These are phyloP conservation scores for Yamadazyma buinensis DNA, from an alignment of 1,139 yeast genomes.

Conservation along the genomic window DNA sequence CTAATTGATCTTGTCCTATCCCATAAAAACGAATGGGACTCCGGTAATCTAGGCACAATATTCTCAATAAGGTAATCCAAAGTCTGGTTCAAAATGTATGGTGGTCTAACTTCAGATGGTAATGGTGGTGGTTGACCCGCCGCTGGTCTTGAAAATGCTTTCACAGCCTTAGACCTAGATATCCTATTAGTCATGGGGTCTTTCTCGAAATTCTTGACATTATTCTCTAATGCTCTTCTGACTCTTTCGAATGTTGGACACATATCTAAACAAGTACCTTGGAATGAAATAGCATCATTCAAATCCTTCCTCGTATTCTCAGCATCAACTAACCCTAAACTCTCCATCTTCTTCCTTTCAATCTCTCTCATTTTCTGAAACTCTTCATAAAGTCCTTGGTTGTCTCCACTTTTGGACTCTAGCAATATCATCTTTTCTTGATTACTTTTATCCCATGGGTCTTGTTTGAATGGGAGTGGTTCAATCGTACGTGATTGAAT, in stretches of 20 bases:
- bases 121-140: constrained; percentile 98
- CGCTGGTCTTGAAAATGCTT: constrained; percentile 95
- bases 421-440: constrained; percentile 36
- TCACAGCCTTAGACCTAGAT: constrained; percentile 64
- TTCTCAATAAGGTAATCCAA: constrained; percentile 67
- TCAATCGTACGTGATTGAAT: constrained; percentile 35
- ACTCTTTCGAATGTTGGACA: constrained; percentile 93
- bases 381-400: constrained; percentile 44
- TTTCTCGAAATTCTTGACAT: constrained; percentile 75
- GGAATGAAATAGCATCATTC: constrained; percentile 80
- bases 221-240: constrained; percentile 82
- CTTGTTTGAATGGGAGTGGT: constrained; percentile 32
- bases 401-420: constrained; percentile 32
- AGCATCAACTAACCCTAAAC: constrained; percentile 78
- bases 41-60: constrained; percentile 66
- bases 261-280: constrained; percentile 90
- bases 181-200: constrained; percentile 64
- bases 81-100: constrained; percentile 62
- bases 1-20: constrained; percentile 97
- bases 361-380: constrained; percentile 70
- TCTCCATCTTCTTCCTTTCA: constrained; percentile 81
- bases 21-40: constrained; percentile 92
- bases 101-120: constrained; percentile 97
- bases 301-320: constrained; percentile 80
- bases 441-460: constrained; percentile 41